These are phyloP conservation scores for Tylopilus subfusipes DNA, from an alignment of 768 basidiomycete genomes.

Conservation along the genomic window DNA sequence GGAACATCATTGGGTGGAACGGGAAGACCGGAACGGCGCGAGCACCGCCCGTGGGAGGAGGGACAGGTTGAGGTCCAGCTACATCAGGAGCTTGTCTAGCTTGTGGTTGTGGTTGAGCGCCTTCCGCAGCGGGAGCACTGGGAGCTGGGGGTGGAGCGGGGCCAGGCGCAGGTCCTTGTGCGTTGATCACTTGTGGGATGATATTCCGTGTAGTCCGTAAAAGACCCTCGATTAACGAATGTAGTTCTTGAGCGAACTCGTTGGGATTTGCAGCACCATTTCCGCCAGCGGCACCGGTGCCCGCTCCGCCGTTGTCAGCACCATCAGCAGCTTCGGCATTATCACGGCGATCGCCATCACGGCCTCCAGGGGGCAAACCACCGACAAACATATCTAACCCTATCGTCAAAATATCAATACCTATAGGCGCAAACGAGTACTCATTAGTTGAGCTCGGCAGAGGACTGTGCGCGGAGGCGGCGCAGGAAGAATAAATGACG, in stretches of 20 bases:
- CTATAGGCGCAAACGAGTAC: constrained; percentile 6
- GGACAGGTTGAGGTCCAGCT: background rate
- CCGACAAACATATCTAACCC: constrained; percentile 40
- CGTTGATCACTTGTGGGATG: constrained; percentile 21
- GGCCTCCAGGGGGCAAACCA: constrained; percentile 12
- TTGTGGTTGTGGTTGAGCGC: constrained; percentile 9
- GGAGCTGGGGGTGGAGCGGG: constrained; percentile 1
- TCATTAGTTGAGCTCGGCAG: constrained; percentile 22
- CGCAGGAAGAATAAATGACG: constrained; percentile 3
- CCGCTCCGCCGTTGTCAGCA: background rate
- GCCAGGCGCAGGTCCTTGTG: constrained; percentile 2
- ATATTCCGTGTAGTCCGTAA: constrained; percentile 26
- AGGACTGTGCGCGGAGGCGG: constrained; percentile 6
- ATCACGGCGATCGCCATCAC: constrained; percentile 9
- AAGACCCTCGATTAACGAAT: constrained; percentile 24
- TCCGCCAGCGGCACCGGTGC: constrained; percentile 12
- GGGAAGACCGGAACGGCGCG: constrained; percentile 16
- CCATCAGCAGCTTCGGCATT: constrained; percentile 4
- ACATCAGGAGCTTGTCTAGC: constrained; percentile 2
- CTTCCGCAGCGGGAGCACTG: background rate
- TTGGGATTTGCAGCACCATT: constrained; percentile 20
- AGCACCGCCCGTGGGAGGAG: constrained; percentile 6
- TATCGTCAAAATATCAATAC: constrained; percentile 33
- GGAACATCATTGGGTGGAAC: constrained; percentile 21
- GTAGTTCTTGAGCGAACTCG: constrained; percentile 21